Evolutionary conservation across 805 yeast genomes (phyloP).

Genomic region (Deakozyma indianensis): DNA sequence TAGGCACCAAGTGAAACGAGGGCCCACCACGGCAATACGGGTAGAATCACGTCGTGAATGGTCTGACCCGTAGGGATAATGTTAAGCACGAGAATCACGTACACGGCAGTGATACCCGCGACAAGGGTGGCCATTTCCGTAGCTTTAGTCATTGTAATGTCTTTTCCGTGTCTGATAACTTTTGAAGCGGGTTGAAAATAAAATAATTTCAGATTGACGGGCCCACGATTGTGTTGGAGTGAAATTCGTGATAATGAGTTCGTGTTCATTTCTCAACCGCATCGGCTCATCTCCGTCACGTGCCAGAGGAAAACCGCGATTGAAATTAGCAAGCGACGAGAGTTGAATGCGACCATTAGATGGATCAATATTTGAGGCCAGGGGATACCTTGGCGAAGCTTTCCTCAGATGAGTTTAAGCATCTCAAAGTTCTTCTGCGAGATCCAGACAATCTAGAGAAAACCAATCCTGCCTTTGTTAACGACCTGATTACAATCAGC

Average conservation of each 20-base stretch:
- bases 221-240: no score
- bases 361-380: no score
- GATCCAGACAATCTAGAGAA: neutral
- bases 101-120: slow-evolving; percentile 35
- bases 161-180: no score
- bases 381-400: no score
- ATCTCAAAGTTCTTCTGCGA: neutral
- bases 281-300: no score
- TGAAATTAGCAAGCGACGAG: no score
- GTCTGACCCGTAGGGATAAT: slow-evolving; percentile 39
- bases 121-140: slow-evolving; percentile 39
- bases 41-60: slow-evolving; percentile 40
- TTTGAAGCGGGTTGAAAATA: no score
- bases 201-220: no score
- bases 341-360: no score
- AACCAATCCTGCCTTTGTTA: neutral
- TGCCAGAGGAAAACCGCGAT: no score
- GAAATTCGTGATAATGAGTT: no score
- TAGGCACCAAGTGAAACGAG: slow-evolving; percentile 56
- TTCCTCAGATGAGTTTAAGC: neutral
- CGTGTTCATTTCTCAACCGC: no score
- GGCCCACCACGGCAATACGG: slow-evolving; percentile 58
- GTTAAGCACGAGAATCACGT: slow-evolving; percentile 36
- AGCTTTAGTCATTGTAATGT: slow-evolving; percentile 46
- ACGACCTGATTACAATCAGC: neutral